Evolutionary conservation across 371 early-diverging fungal genomes (phyloP).

Genomic region (Circinella minor): DNA sequence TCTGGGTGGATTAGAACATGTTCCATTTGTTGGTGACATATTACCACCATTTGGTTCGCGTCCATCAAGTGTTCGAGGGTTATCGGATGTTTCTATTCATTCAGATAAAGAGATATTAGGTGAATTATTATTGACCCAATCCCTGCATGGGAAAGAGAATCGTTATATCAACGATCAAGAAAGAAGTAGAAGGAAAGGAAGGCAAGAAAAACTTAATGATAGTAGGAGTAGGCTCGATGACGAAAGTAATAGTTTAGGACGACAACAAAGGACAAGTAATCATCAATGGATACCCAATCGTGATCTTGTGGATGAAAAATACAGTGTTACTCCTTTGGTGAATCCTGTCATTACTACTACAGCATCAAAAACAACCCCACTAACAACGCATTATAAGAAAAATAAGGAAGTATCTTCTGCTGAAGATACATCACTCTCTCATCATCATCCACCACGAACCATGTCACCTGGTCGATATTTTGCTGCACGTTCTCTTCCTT

Average conservation of each 20-base stretch:
- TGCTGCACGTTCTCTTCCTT: conserved; percentile 38
- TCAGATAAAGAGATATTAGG: conserved; percentile 30
- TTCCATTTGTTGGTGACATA: conserved; percentile 17
- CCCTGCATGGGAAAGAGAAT: not conserved
- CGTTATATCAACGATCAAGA: not conserved
- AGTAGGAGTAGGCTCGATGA: not conserved
- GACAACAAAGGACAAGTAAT: not conserved
- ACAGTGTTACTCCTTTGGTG: conserved; percentile 25
- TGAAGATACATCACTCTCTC: not conserved
- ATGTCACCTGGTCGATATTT: conserved; percentile 41
- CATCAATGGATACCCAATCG: conserved; percentile 13
- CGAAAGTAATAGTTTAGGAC: not conserved
- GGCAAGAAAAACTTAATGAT: not conserved
- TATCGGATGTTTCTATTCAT: conserved; percentile 26
- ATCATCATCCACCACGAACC: conserved; percentile 1
- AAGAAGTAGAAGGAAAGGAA: not conserved
- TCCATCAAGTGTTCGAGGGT: conserved; percentile 5
- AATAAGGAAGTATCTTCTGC: not conserved
- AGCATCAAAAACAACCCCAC: not conserved
- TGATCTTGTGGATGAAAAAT: conserved; percentile 23
- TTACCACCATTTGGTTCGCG: conserved; percentile 14
- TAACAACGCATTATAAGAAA: too few species aligned
- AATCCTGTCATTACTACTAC: conserved; percentile 7
- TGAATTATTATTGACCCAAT: conserved; percentile 15
- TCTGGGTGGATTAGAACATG: conserved; percentile 16